These are phyloP conservation scores for Solanum okadae DNA, from an alignment of 257 asterid genomes.

Conservation along the genomic window DNA sequence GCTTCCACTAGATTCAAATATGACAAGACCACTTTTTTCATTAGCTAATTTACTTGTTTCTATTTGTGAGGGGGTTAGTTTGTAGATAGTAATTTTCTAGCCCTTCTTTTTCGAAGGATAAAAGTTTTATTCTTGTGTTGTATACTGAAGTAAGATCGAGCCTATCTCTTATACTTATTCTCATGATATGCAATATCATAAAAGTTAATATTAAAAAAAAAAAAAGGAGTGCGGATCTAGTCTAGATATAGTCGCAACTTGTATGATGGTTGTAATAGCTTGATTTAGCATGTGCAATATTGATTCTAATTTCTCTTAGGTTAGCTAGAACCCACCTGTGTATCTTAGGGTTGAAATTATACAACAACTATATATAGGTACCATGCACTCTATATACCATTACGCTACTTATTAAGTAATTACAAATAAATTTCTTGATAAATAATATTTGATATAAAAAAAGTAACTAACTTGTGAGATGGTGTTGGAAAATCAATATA, in stretches of 20 bases:
- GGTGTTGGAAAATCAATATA: too few species aligned
- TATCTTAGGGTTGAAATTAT: background rate
- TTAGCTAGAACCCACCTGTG: background rate
- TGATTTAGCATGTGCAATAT: too few species aligned
- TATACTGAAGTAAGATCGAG: background rate
- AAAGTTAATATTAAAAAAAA: too few species aligned
- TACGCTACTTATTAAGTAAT: too few species aligned
- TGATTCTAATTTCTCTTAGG: background rate
- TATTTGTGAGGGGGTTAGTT: background rate
- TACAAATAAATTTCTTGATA: too few species aligned
- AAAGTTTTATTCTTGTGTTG: background rate
- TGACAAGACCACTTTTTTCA: background rate
- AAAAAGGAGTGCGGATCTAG: too few species aligned
- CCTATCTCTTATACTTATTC: background rate
- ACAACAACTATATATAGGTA: background rate
- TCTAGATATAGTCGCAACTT: too few species aligned
- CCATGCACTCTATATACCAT: background rate
- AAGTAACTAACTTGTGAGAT: too few species aligned
- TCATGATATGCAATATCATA: background rate
- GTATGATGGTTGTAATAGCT: too few species aligned
- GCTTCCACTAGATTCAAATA: background rate
- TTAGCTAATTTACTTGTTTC: background rate
- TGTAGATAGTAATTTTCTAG: background rate
- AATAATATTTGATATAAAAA: too few species aligned
- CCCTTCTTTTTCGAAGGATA: background rate